Evolutionary conservation across 2,329 filamentous ascomycete species (phyloP).

Genomic region (Lomentospora prolificans): DNA sequence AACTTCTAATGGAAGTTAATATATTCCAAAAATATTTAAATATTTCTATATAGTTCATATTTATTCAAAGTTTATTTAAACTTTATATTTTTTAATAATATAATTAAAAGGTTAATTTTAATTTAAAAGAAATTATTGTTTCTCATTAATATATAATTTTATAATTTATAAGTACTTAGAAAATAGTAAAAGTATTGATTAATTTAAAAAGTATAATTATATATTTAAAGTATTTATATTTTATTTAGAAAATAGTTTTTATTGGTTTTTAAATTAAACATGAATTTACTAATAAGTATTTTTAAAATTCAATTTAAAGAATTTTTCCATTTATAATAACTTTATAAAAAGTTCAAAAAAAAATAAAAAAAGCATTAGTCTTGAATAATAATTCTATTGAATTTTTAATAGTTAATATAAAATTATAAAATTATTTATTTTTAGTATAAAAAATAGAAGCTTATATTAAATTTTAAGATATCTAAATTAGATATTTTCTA

Average conservation of each 20-base stretch:
- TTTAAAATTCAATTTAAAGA: constrained; percentile 11
- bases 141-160: background rate
- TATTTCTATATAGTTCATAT: background rate
- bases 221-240: constrained; percentile 13
- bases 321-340: constrained; percentile 8
- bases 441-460: background rate
- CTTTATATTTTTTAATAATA: background rate
- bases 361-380: background rate
- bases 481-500: too few species aligned
- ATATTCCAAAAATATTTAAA: background rate
- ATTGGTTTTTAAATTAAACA: constrained; percentile 9
- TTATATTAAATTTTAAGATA: too few species aligned
- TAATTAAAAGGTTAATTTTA: background rate
- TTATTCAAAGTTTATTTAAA: background rate
- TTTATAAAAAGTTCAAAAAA: constrained; percentile 9
- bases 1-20: background rate
- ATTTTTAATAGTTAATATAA: background rate
- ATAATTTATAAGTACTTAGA: constrained; percentile 8
- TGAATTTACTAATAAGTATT: constrained; percentile 9
- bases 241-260: constrained; percentile 11
- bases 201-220: constrained; percentile 12
- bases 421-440: background rate
- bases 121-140: background rate
- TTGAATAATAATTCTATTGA: background rate
- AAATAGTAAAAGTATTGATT: constrained; percentile 11